These are phyloP conservation scores for Hypoxylon sp. DNA, from an alignment of 2,329 filamentous ascomycete genomes.

Conservation along the genomic window DNA sequence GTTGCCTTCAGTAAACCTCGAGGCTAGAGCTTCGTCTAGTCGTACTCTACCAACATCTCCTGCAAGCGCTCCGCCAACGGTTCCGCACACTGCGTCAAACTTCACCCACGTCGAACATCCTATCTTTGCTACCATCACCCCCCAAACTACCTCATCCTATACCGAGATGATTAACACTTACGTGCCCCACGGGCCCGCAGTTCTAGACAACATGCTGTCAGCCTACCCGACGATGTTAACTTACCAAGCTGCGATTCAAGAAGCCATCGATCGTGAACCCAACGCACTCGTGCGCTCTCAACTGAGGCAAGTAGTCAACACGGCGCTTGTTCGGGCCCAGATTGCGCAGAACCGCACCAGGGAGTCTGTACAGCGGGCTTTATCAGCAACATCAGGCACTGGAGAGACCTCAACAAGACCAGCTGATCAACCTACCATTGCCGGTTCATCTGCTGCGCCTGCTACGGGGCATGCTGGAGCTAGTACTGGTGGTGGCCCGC, in stretches of 20 bases:
- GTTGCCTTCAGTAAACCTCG: conserved; percentile 26
- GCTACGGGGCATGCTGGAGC: conserved; percentile 6
- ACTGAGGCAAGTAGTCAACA: conserved; percentile 59
- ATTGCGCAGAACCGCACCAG: conserved; percentile 52
- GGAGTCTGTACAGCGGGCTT: conserved; percentile 41
- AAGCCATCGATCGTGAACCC: conserved; percentile 60
- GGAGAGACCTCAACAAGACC: conserved; percentile 33
- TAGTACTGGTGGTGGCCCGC: conserved; percentile 34
- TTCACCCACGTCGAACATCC: conserved; percentile 46
- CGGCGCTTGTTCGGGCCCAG: conserved; percentile 56
- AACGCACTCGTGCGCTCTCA: conserved; percentile 59
- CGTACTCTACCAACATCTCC: conserved; percentile 35
- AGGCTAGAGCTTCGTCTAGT: conserved; percentile 18
- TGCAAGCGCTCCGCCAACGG: conserved; percentile 39
- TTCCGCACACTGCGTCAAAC: conserved; percentile 38
- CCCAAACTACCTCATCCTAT: conserved; percentile 54
- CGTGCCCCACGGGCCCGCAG: conserved; percentile 59
- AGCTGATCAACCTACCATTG: conserved; percentile 6
- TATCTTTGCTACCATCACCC: conserved; percentile 46
- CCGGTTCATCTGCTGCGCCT: conserved; percentile 12
- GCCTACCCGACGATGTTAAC: conserved; percentile 59
- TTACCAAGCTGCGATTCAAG: conserved; percentile 59
- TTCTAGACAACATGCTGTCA: conserved; percentile 56
- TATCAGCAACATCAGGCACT: conserved; percentile 23
- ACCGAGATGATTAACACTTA: conserved; percentile 62